phyloP scores from a whole-genome alignment of 768 basidiomycete genomes.

The Suillus weaverae region DNA sequence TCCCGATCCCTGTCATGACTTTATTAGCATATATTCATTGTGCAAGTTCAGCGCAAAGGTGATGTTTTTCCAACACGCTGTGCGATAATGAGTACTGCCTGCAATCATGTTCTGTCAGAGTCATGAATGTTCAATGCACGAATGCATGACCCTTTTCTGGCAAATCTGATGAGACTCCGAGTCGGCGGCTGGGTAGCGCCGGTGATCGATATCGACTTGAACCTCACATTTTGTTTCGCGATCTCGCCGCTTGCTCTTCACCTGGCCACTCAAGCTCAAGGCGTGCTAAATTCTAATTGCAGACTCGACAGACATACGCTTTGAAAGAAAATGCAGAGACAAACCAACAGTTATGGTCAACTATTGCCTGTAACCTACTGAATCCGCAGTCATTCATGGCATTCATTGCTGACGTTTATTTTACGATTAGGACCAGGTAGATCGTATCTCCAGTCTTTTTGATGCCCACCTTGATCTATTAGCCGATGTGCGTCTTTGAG shows the following conservation, averaged over 20 bases:
- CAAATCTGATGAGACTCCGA: not conserved
- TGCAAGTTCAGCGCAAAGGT: not conserved
- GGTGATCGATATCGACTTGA: not conserved
- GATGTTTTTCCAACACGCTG: not conserved
- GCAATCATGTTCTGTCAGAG: not conserved
- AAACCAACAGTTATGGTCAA: slow-evolving; percentile 45
- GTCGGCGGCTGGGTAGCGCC: not conserved
- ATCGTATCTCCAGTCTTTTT: slow-evolving; percentile 55
- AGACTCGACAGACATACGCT: not conserved
- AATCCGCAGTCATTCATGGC: slow-evolving; percentile 1
- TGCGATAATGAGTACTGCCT: not conserved
- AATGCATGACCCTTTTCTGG: not conserved
- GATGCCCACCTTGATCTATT: slow-evolving; percentile 67
- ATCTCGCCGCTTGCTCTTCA: not conserved
- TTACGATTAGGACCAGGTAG: slow-evolving; percentile 65
- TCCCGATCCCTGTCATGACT: not conserved
- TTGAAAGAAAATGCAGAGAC: slow-evolving; percentile 13
- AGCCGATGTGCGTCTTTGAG: slow-evolving; percentile 52
- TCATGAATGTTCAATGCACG: too few species aligned
- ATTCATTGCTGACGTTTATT: slow-evolving; percentile 12
- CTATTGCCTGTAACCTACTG: slow-evolving; percentile 48
- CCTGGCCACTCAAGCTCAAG: not conserved
- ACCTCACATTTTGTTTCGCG: not conserved
- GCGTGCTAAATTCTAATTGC: not conserved
- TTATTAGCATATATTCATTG: not conserved